These are phyloP conservation scores for Sideroxylon spinosum DNA, from an alignment of 179 eudicot species.

Conservation along the genomic window DNA sequence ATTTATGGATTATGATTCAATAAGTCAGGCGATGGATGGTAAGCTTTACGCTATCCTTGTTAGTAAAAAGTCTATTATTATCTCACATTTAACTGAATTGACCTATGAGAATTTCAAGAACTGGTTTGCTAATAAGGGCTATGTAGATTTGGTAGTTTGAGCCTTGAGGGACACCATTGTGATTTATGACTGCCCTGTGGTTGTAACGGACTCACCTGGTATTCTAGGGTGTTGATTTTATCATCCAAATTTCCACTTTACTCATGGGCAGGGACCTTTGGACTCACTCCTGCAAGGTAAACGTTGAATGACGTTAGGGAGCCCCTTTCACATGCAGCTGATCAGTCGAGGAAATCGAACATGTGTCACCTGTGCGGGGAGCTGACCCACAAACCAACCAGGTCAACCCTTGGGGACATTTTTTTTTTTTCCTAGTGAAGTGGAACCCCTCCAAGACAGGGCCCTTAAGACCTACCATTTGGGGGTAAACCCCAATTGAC, in stretches of 20 bases:
- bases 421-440: no score
- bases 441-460: no score
- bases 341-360: no score
- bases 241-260: not conserved
- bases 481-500: no score
- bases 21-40: slow-evolving; percentile 90
- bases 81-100: not conserved
- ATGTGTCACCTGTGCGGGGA: no score
- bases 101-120: not conserved
- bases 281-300: no score
- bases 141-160: not conserved
- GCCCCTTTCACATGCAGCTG: no score
- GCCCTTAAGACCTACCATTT: no score
- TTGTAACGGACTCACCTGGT: not conserved
- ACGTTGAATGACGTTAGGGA: no score
- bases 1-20: slow-evolving; percentile 87
- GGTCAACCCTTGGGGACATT: no score
- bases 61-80: not conserved
- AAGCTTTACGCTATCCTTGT: slow-evolving; percentile 8
- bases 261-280: not conserved
- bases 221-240: not conserved
- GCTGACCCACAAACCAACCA: no score
- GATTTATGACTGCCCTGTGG: slow-evolving; percentile 3
- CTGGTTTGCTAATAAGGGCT: not conserved
- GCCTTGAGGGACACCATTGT: not conserved